A percentile compares a stretch with the other conserved stretches of the same genome.
Conservation (phyloP, 345 rosid species). For the Raphanus raphanistrum region DNA sequence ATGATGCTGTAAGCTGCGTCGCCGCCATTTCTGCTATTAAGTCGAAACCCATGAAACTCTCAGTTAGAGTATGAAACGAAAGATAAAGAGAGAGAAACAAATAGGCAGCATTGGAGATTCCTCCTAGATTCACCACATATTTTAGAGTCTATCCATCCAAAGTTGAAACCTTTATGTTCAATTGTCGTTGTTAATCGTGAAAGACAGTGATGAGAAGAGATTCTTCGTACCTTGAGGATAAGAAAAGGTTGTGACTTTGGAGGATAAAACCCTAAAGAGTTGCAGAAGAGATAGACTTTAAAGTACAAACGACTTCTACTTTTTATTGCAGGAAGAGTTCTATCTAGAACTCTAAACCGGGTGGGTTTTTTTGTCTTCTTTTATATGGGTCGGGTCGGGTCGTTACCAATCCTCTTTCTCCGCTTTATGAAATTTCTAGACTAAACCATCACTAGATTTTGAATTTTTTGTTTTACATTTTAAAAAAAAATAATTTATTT, state of each 20-base stretch:
- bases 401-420: slow-evolving; percentile 4
- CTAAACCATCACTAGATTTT: background rate
- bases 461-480: too few species aligned
- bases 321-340: slow-evolving; percentile 25
- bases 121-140: slow-evolving; percentile 3
- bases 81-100: background rate
- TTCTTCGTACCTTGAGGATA: slow-evolving; percentile 38
- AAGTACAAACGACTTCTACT: background rate
- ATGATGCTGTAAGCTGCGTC: slow-evolving; percentile 59
- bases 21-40: slow-evolving; percentile 61
- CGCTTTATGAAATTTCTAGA: background rate
- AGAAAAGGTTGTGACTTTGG: slow-evolving; percentile 15
- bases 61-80: slow-evolving; percentile 1
- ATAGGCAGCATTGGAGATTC: background rate
- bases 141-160: background rate
- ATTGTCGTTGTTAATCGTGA: background rate
- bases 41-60: background rate
- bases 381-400: slow-evolving; percentile 14
- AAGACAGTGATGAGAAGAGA: slow-evolving; percentile 10
- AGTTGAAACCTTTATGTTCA: background rate
- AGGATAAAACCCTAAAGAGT: slow-evolving; percentile 38
- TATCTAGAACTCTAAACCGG: slow-evolving; percentile 37
- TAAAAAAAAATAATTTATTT: too few species aligned
- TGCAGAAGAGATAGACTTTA: slow-evolving; percentile 18
- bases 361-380: background rate